Evolutionary conservation across 345 rosid species (phyloP).

Genomic region (Eucalyptus pauciflora): DNA sequence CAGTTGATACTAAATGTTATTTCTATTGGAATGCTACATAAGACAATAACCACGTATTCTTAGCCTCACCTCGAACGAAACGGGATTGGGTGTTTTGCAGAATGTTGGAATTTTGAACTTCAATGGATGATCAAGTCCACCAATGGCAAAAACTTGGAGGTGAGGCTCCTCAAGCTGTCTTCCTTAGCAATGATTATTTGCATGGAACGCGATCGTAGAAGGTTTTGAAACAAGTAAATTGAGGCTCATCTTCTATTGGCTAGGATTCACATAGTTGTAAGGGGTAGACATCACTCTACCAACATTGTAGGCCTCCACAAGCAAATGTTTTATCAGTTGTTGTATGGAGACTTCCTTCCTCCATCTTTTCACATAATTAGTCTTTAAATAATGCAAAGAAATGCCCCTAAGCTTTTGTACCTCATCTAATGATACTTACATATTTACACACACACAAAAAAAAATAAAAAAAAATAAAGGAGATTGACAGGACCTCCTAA

Average conservation of each 20-base stretch:
- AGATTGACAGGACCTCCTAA: neutral
- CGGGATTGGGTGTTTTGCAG: no score
- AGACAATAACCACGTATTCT: neutral
- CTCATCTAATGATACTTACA: neutral
- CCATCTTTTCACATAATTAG: neutral
- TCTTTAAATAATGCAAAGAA: neutral
- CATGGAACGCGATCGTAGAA: neutral
- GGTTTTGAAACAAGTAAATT: no score
- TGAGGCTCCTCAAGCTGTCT: no score
- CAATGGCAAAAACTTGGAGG: neutral
- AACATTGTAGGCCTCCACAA: no score
- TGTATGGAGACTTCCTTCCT: neutral
- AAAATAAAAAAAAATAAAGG: neutral
- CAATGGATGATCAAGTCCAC: no score
- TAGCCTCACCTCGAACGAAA: neutral
- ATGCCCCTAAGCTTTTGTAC: neutral
- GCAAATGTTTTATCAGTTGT: neutral
- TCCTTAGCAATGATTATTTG: rapidly evolving
- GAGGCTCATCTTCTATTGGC: no score
- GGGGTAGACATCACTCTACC: no score
- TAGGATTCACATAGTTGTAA: no score
- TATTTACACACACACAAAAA: no score
- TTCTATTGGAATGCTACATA: no score
- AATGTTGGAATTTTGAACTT: no score
- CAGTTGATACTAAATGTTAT: rapidly evolving